Conservation (phyloP, 371 early-diverging fungal genomes). For the Mortierella sp. region DNA sequence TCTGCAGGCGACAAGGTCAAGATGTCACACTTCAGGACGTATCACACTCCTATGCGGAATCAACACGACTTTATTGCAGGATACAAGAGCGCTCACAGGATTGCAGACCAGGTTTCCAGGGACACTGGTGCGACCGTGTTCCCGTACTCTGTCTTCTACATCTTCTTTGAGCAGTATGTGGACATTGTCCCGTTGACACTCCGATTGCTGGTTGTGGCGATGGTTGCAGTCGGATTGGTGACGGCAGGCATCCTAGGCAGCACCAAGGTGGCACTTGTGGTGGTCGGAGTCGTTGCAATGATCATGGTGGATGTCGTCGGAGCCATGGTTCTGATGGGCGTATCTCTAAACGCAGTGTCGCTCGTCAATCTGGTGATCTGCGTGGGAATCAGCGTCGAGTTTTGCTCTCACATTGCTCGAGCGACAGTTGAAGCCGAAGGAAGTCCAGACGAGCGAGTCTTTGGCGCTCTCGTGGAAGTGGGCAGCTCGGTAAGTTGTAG, state of each 20-base stretch:
- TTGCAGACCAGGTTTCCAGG: constrained; percentile 64
- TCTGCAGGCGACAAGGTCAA: constrained; percentile 52
- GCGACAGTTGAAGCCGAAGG: constrained; percentile 70
- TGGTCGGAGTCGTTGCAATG: constrained; percentile 71
- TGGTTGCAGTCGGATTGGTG: constrained; percentile 70
- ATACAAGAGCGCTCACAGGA: constrained; percentile 70
- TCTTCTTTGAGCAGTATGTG: constrained; percentile 83
- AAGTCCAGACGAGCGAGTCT: constrained; percentile 58
- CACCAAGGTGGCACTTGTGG: constrained; percentile 65
- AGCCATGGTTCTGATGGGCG: constrained; percentile 73
- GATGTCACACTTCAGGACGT: constrained; percentile 78
- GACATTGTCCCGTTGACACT: constrained; percentile 68
- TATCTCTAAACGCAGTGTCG: constrained; percentile 78
- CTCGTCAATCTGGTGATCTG: constrained; percentile 82
- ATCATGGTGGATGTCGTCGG: constrained; percentile 73
- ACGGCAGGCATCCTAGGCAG: constrained; percentile 68
- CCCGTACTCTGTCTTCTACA: constrained; percentile 80
- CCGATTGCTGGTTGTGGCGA: constrained; percentile 64
- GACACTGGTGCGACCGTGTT: constrained; percentile 66
- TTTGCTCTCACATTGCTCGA: constrained; percentile 78
- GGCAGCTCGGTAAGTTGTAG: constrained; percentile 69
- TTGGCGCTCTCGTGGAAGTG: constrained; percentile 66
- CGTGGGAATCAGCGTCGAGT: constrained; percentile 83
- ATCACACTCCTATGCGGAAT: constrained; percentile 69
- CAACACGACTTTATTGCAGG: constrained; percentile 78